Conservation (phyloP, 208 protist species). For the Leishmania mexicana region DNA sequence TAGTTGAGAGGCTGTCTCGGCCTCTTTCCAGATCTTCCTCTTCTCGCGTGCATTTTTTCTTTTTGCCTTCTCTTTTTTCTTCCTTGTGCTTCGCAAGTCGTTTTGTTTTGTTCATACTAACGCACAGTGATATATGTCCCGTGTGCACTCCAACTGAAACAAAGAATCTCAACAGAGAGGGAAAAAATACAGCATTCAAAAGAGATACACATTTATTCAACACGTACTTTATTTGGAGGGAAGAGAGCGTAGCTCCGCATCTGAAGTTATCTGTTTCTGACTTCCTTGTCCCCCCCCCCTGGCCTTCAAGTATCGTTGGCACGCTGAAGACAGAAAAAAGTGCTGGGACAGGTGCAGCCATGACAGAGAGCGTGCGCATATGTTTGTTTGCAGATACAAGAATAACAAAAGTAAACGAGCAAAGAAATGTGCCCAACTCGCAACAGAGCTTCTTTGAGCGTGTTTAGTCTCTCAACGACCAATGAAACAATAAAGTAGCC, state of each 20-base stretch:
- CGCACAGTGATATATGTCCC: neutral
- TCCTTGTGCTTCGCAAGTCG: slow-evolving; percentile 6
- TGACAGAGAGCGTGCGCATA: neutral
- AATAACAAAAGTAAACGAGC: neutral
- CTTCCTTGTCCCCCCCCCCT: neutral
- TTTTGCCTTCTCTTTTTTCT: slow-evolving; percentile 22
- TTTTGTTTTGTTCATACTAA: neutral
- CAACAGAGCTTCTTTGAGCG: neutral
- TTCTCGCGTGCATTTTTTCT: neutral
- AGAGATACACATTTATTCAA: neutral
- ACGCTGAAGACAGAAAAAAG: neutral
- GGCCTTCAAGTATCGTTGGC: neutral
- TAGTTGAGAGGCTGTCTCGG: neutral
- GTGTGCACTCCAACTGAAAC: neutral
- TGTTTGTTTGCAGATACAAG: neutral
- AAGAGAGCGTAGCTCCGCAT: neutral
- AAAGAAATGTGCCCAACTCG: neutral
- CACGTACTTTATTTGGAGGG: slow-evolving; percentile 10
- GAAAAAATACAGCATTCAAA: slow-evolving; percentile 5
- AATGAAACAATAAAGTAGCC: neutral
- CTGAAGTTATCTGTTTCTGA: neutral
- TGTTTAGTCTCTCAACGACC: neutral
- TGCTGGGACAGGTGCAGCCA: neutral
- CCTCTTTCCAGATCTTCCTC: neutral
- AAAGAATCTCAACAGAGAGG: neutral